Evolutionary conservation across 1,139 yeast species (phyloP), one percentile per base, ranked within the genome.

Genomic region (Debaryomyces robertsiae): DNA sequence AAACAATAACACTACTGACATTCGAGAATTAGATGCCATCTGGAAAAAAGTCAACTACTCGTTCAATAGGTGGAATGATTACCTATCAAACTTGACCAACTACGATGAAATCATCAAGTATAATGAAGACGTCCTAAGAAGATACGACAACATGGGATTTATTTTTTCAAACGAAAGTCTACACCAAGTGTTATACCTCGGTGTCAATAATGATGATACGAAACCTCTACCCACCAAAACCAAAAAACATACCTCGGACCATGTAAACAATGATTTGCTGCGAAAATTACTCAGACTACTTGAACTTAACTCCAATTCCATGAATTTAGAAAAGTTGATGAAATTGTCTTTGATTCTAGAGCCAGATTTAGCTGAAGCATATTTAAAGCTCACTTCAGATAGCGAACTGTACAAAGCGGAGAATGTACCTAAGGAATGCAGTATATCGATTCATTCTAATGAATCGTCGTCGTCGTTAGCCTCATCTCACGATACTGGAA

Each of bases 41-140:
- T 79, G 87, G 56, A 84, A 79, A 53, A 76, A 88, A 40, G 80
- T 89, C 5, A 76, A 79, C 44, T 82, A 84, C 45, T 86, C 94
- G 0, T 84, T 89, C 55, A 79, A 75, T 46, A 80, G 95, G 54
- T 90, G 97, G 97, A 81, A 82, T 48, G 84, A 77, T 30, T 87
- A 82, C 56, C 61, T 82, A 49, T 46, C 55, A 18, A 75, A 75
- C 40, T 57, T 74, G 28, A 70, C 54, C 23, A 67, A 73, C 43
- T 61, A 65, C 38, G 53, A 57, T 16, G 73, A 70, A 27, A 67
- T 72, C 23, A 71, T 73, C 36, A 58, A 61, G 32, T 73, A 69
- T 45, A 73, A 73, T 49, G 72, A 68, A 36, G 74, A 71, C 46
- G 74, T 73, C 2, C 58, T 73, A 45, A 58, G 67, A 42, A 53